phyloP scores from a whole-genome alignment of 1,139 yeast genomes.

The Kodamaea anthophila region DNA sequence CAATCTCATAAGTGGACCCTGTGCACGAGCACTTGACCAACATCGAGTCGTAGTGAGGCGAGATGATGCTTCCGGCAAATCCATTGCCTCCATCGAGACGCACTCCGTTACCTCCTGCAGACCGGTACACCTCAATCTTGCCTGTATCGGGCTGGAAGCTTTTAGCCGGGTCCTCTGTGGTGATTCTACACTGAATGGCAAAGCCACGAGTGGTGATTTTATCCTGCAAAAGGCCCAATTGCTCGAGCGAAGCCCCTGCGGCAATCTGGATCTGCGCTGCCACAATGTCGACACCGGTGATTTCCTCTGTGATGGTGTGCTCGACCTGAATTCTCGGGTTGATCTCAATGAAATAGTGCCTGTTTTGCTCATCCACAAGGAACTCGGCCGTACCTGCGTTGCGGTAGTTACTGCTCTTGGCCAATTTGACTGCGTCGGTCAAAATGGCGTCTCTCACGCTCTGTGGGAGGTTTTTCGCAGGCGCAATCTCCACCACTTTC shows the following conservation, averaged over 20 bases:
- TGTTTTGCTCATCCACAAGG: conserved; percentile 85
- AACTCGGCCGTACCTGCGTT: conserved; percentile 99
- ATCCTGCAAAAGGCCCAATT: conserved; percentile 88
- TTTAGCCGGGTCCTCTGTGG: conserved; percentile 96
- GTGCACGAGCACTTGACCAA: conserved; percentile 95
- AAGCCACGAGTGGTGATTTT: conserved; percentile 94
- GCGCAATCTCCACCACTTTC: conserved; percentile 98
- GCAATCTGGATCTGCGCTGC: conserved; percentile 99
- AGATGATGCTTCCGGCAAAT: conserved; percentile 95
- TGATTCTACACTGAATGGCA: conserved; percentile 98
- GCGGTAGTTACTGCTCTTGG: conserved; percentile 80
- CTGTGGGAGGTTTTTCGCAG: conserved; percentile 86
- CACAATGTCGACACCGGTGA: conserved; percentile 95
- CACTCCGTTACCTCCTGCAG: conserved; percentile 99
- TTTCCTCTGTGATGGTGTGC: conserved; percentile 98
- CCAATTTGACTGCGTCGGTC: conserved; percentile 90
- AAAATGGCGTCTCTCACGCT: conserved; percentile 85
- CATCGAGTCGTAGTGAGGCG: conserved; percentile 98
- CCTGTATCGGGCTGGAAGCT: conserved; percentile 99
- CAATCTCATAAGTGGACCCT: conserved; percentile 94
- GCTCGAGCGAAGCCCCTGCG: conserved; percentile 92
- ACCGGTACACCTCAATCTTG: conserved; percentile 94
- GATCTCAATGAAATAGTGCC: conserved; percentile 97
- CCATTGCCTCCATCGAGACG: conserved; percentile 99
- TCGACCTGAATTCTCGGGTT: conserved; percentile 99